Evolutionary conservation across 176 grass and related monocot genomes (phyloP).

Genomic region (Bromus sterilis): DNA sequence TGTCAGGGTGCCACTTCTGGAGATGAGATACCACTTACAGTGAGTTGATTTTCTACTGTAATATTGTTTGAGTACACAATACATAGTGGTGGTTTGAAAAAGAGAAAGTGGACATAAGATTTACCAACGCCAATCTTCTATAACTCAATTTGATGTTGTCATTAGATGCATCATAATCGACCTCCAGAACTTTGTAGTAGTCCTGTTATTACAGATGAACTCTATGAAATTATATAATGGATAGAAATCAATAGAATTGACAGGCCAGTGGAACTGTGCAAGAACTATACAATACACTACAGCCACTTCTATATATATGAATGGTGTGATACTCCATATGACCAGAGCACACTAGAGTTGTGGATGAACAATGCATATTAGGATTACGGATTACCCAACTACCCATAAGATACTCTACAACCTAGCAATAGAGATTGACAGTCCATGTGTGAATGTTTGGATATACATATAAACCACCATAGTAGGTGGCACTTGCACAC

Average conservation of each 20-base stretch:
- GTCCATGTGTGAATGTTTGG: neutral
- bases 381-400: too few species aligned
- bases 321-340: neutral
- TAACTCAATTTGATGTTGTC: constrained; percentile 78
- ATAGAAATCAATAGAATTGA: neutral
- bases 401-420: neutral
- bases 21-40: neutral
- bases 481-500: neutral
- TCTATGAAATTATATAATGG: neutral
- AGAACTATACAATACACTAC: neutral
- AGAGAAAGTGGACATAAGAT: neutral
- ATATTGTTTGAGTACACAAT: neutral
- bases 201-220: constrained; percentile 37
- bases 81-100: neutral
- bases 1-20: constrained; percentile 77
- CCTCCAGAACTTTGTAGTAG: constrained; percentile 71
- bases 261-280: neutral
- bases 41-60: neutral
- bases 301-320: neutral
- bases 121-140: constrained; percentile 61
- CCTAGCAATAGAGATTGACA: neutral
- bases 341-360: neutral
- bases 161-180: constrained; percentile 68
- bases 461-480: neutral
- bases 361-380: neutral